Base-by-base conservation (phyloP, 2,329 filamentous ascomycete species). In the Tympanopsis confertula region DNA sequence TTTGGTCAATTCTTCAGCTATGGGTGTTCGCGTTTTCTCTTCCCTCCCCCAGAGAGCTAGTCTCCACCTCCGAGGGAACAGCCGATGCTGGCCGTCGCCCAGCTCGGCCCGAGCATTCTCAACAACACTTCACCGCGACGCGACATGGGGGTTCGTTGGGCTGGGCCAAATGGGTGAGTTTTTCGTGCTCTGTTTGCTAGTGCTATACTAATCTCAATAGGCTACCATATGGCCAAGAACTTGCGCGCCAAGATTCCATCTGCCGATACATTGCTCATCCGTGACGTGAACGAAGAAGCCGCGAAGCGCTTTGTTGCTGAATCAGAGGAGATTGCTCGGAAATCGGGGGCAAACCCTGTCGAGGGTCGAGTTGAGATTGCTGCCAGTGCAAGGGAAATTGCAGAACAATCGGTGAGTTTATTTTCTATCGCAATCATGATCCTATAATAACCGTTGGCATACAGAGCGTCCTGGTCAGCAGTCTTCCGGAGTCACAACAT, bases 141-240 rank as follows among this genome's bases (percentile, higher is more conserved):
- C 30, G 7, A 33, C 10, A 10, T 33, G 30, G 30, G 30, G 30
- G 17, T 33, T 33, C 15, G 17, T 33, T 18, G 30, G 30, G 7
- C 15, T 33, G 17, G 30, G 30, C 7, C 30, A 33, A 17, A 33
- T 33, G 30, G 30, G 30, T 33, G 15, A 7, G 30, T 33, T 33
- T 7, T 7, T 33, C 17, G 22, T 28, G n/a, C 10, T 28, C n/a
- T 28, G 24, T 28, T 28, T 10, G 10, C 24, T 28, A 10, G 24
- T 10, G 10, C n/a, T 10, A 10, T 28, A 10, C 24, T 28, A n/a
- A 10, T 28, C 24, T 28, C 24, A 28, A n/a, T 17, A 33, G 30
- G 30, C 7, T 33, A 33, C 30, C 17, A 7, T 17, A 33, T 33
- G 30, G 30, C 30, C 12, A 33, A 33, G 30, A 33, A 33, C 30